Evolutionary conservation across 257 asterid species (phyloP), one percentile per base, ranked within the genome.

Genomic region (Anisodus tanguticus): DNA sequence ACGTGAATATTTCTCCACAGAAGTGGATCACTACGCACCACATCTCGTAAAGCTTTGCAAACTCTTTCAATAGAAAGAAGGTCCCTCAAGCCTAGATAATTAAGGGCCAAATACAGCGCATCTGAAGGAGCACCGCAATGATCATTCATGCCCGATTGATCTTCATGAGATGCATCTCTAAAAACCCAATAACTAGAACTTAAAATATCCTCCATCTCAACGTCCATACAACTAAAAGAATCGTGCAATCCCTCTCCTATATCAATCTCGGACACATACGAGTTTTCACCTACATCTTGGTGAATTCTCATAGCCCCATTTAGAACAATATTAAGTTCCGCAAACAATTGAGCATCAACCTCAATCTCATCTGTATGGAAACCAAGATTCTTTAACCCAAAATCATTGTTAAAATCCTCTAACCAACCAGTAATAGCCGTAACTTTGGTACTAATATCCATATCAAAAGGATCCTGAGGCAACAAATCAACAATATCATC

Each of bases 401-500:
- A 81, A 83, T 85, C 85, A 19, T 60, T 81, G 37, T 85, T 84
- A 54, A 85, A 59, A 41, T 90, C 95, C 85, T 91, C 94, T 10
- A 91, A 81, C 92, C 87, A 91, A 80, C 88, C 88, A 17, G 86
- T 83, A 79, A 94, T 66, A 57, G 91, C 87, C 0, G 90, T 87
- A 39, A 91, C 69, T 11, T 88, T 87, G 82, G 92, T 85, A 59
- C 86, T 78, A 17, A 88, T 84, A 64, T 83, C 88, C 92, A 89
- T 89, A 78, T 82, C 94, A 64, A 94, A 94, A n/a, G 96, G 96
- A 89, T 94, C 96, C 51, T 17, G 71, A 4, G 98, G 98, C 86
- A 95, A 90, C 83, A 90, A 69, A 89, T 90, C 91, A 88, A 76
- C 92, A 80, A 93, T 85, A 89, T 92, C 90, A 35, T 76, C 85